These are phyloP conservation scores for Colletotrichum liaoningense DNA, from an alignment of 2,329 filamentous ascomycete species.

Conservation along the genomic window DNA sequence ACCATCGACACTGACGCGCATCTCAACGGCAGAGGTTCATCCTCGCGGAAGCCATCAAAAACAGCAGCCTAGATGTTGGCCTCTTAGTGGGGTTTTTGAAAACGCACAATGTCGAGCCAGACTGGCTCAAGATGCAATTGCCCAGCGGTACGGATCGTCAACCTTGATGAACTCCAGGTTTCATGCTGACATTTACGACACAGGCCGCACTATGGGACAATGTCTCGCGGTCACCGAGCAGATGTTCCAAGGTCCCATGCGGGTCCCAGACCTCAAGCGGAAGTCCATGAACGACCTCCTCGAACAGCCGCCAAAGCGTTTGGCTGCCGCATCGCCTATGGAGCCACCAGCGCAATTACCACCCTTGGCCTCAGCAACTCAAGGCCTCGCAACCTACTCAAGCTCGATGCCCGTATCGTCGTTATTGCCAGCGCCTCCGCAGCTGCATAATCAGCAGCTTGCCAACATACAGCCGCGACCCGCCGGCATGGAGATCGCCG, in stretches of 20 bases:
- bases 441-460: slow-evolving; percentile 28
- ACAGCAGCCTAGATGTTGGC: slow-evolving; percentile 60
- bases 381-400: slow-evolving; percentile 7
- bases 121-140: slow-evolving; percentile 62
- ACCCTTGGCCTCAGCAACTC: slow-evolving; percentile 17
- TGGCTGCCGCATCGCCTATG: slow-evolving; percentile 36
- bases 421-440: slow-evolving; percentile 19
- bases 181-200: not conserved
- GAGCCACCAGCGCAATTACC: slow-evolving; percentile 26
- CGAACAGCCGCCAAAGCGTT: slow-evolving; percentile 47
- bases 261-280: slow-evolving; percentile 47
- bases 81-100: slow-evolving; percentile 60
- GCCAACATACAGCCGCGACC: slow-evolving; percentile 38
- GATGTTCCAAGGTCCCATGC: slow-evolving; percentile 49
- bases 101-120: slow-evolving; percentile 47
- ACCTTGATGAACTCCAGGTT: not conserved
- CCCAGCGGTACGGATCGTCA: slow-evolving; percentile 52
- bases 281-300: slow-evolving; percentile 48
- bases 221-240: slow-evolving; percentile 54
- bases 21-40: slow-evolving; percentile 61
- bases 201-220: slow-evolving; percentile 61
- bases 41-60: slow-evolving; percentile 69
- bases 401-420: slow-evolving; percentile 19
- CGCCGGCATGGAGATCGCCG: not conserved
- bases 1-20: slow-evolving; percentile 21